Conservation (phyloP, 805 yeast species). For the Teunomyces kruisii region DNA sequence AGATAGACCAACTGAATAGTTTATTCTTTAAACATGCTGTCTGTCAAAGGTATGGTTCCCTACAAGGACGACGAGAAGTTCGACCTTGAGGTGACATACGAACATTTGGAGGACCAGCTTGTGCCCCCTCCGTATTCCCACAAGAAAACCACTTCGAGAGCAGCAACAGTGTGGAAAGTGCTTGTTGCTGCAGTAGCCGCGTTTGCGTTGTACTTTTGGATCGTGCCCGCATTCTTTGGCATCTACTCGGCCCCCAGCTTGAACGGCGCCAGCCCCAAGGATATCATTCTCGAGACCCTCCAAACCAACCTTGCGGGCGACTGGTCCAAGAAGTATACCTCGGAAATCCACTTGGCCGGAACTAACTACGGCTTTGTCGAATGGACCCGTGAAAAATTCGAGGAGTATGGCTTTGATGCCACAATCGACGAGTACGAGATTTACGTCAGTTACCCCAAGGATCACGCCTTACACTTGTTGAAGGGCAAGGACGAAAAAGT, state of each 20-base stretch:
- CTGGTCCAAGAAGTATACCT: constrained; percentile 42
- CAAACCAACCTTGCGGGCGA: constrained; percentile 36
- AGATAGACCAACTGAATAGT: no score
- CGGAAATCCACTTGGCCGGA: constrained; percentile 48
- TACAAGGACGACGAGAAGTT: no score
- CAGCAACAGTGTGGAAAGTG: no score
- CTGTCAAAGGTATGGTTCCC: no score
- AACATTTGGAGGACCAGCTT: no score
- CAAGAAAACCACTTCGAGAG: no score
- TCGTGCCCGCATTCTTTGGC: neutral
- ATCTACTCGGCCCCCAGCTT: neutral
- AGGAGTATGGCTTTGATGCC: constrained; percentile 47
- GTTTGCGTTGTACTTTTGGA: neutral
- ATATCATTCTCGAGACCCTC: neutral
- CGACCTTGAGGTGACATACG: no score
- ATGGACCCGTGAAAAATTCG: constrained; percentile 51
- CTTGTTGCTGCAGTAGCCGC: no score
- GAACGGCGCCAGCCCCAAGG: neutral
- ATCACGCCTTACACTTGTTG: constrained; percentile 40
- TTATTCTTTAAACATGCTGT: no score
- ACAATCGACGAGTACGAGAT: constrained; percentile 55
- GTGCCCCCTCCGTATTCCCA: no score
- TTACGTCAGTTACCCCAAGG: constrained; percentile 52
- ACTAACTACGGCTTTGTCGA: constrained; percentile 44
- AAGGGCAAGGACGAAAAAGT: constrained; percentile 29